Evolutionary conservation across 1,139 yeast genomes (phyloP).

Genomic region (Entelexis sorbosivorans): DNA sequence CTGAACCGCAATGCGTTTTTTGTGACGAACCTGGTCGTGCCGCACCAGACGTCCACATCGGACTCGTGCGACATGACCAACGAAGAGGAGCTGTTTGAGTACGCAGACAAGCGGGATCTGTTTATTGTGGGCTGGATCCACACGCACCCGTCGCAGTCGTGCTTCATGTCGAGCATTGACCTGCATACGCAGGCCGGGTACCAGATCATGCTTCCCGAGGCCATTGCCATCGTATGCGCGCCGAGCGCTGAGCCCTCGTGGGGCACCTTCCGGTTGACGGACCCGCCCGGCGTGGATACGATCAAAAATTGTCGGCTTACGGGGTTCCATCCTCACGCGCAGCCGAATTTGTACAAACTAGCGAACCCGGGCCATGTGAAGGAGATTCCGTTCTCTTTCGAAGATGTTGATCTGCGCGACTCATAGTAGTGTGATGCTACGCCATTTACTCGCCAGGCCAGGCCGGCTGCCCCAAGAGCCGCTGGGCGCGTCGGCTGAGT

Average conservation of each 20-base stretch:
- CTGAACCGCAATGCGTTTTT: constrained; percentile 47
- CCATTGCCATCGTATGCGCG: constrained; percentile 52
- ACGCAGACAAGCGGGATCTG: constrained; percentile 41
- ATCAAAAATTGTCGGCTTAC: constrained; percentile 40
- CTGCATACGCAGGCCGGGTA: constrained; percentile 53
- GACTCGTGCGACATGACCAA: constrained; percentile 49
- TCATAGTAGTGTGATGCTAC: too few species aligned
- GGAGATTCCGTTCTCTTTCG: constrained; percentile 37
- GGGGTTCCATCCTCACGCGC: constrained; percentile 48
- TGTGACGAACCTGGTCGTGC: constrained; percentile 47
- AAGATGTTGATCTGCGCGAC: constrained; percentile 35
- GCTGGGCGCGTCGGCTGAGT: too few species aligned
- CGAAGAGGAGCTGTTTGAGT: constrained; percentile 46
- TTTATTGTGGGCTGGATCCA: constrained; percentile 59
- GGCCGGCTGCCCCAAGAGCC: too few species aligned
- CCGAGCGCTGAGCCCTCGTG: constrained; percentile 40
- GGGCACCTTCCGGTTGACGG: constrained; percentile 49
- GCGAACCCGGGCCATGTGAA: constrained; percentile 45
- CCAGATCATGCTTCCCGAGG: constrained; percentile 57
- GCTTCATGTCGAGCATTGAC: constrained; percentile 51
- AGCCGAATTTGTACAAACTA: constrained; percentile 37
- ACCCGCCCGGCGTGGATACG: constrained; percentile 48
- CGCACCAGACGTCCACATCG: constrained; percentile 47
- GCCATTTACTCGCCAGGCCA: too few species aligned
- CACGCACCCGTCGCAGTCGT: constrained; percentile 56